A percentile compares a stretch with the other conserved stretches of the same genome.
phyloP scores from a whole-genome alignment of 2,329 filamentous ascomycete species.

The Lasiodiplodia gonubiensis region DNA sequence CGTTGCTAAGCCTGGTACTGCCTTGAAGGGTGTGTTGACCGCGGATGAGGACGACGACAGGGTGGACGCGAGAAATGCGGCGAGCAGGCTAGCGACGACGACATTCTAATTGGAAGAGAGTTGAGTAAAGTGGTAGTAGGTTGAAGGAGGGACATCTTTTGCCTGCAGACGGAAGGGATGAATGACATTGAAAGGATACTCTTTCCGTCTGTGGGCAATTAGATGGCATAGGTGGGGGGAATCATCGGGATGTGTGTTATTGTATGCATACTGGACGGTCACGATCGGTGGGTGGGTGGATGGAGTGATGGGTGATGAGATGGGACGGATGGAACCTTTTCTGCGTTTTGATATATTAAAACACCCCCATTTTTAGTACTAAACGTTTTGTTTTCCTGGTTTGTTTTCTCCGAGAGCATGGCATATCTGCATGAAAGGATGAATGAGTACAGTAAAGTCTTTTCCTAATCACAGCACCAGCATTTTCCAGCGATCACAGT shows the following conservation, averaged over 20 bases:
- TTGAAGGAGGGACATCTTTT: background rate
- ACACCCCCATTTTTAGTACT: slow-evolving; percentile 9
- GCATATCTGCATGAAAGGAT: slow-evolving; percentile 1
- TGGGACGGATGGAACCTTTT: background rate
- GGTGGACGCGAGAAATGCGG: slow-evolving; percentile 93
- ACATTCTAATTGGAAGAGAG: slow-evolving; percentile 69
- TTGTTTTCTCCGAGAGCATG: background rate
- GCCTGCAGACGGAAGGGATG: too few species aligned
- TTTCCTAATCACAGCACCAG: background rate
- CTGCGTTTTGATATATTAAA: background rate
- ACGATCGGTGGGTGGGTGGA: background rate
- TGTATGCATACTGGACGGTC: slow-evolving; percentile 7
- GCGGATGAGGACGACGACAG: slow-evolving; percentile 91
- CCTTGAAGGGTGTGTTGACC: slow-evolving; percentile 58
- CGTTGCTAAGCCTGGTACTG: slow-evolving; percentile 35
- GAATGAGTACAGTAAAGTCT: background rate
- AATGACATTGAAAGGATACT: too few species aligned
- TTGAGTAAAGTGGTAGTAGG: background rate
- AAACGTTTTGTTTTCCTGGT: background rate
- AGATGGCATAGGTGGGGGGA: background rate
- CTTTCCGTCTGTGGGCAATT: too few species aligned
- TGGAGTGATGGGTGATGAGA: background rate
- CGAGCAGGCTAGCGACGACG: slow-evolving; percentile 89
- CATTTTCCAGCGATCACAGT: background rate
- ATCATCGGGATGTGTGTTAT: background rate